Evolutionary conservation across 345 rosid species (phyloP), one percentile per base, ranked within the genome.

Genomic region (Ceriops tagal): DNA sequence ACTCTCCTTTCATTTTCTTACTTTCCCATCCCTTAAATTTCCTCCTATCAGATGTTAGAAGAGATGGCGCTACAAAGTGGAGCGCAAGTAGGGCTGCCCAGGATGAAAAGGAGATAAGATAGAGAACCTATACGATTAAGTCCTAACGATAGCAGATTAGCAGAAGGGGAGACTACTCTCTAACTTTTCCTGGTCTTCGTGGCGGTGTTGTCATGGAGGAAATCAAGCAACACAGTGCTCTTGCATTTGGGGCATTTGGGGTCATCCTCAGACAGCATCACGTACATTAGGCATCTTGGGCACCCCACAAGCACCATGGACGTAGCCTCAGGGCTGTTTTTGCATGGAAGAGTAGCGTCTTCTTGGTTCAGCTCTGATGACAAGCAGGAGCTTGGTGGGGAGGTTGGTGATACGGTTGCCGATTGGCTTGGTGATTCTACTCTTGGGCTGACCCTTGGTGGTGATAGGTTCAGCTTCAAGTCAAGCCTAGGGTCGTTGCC

Each of bases 311-410:
- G 91, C 64, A 95, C 82, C 99, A 95, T 95, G 26, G 98, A 90
- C 0, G 91, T 82, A 9, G 97, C 81, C 74, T 92, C 99, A 21
- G 99, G 99, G 78, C 99, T 92, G 75, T 79, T 87, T 0, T 84
- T 75, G 82, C 80, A 75, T 71, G 83, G 69, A 37, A 67, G 58
- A 13, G 53, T 58, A 24, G 28, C 16, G 21, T 84, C 89, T 10
- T 91, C 92, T 56, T 80, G 85, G 83, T 80, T 80, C 76, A 71
- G 24, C 87, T 95, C 99, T 0, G 93, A 87, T 5, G 99, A 95
- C 66, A 95, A 85, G 11, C 99, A 95, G 3, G 99, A 92, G 85
- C 87, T 95, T n/a, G 88, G 93, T 0, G 96, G 99, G 30, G 98
- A 90, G 11, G 80, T 85, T 3, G 98, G 96, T 10, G 97, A 92